Conservation (phyloP, 495 filamentous ascomycete genomes). For the Hypoxylon crocopeplum region DNA sequence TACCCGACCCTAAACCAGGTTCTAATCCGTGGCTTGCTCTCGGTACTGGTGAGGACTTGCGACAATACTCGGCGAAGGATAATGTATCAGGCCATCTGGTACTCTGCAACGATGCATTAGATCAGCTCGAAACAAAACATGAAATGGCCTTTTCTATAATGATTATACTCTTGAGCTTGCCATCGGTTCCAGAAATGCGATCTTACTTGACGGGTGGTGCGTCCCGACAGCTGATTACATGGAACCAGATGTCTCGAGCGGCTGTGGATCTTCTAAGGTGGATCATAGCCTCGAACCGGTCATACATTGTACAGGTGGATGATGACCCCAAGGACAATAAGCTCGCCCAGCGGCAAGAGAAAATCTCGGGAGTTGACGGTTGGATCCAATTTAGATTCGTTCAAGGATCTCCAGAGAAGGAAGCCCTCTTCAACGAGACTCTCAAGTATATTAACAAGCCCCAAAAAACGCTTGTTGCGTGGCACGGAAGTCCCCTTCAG, state of each 20-base stretch:
- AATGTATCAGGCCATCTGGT: conserved; percentile 22
- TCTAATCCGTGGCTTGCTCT: too few species aligned
- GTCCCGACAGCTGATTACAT: conserved; percentile 59
- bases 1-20: neutral
- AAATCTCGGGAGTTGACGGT: conserved; percentile 67
- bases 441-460: conserved; percentile 55
- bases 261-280: conserved; percentile 77
- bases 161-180: conserved; percentile 71
- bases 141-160: conserved; percentile 63
- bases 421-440: conserved; percentile 75
- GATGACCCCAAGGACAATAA: conserved; percentile 17
- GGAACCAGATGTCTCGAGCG: conserved; percentile 70
- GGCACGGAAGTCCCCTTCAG: conserved; percentile 67
- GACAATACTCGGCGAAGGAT: neutral
- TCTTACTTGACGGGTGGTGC: conserved; percentile 58
- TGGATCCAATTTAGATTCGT: conserved; percentile 87
- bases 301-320: conserved; percentile 76
- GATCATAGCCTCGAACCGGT: conserved; percentile 91
- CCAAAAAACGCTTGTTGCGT: conserved; percentile 34
- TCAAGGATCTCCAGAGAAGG: conserved; percentile 91
- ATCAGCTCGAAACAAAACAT: conserved; percentile 29
- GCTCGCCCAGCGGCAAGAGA: conserved; percentile 48
- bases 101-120: conserved; percentile 43
- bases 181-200: conserved; percentile 68
- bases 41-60: neutral